phyloP scores from a whole-genome alignment of 2,329 filamentous ascomycete genomes.

The Lojkania enalia region DNA sequence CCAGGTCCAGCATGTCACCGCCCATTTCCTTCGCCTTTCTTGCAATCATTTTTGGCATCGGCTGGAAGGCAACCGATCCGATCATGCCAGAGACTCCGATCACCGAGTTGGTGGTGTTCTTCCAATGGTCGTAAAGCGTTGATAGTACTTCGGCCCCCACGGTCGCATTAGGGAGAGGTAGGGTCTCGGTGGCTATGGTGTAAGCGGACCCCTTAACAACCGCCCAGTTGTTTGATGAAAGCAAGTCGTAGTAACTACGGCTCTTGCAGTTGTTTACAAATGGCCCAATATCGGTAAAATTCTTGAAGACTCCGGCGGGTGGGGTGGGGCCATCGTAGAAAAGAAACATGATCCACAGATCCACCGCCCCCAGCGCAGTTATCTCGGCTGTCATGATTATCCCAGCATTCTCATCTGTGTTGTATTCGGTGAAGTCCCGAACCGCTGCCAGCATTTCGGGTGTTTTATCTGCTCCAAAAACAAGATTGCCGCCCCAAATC shows the following conservation, averaged over 20 bases:
- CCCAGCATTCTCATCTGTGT: conserved; percentile 62
- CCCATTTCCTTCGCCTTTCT: conserved; percentile 24
- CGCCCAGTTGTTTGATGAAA: conserved; percentile 49
- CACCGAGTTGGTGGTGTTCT: conserved; percentile 19
- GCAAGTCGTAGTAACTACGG: conserved; percentile 52
- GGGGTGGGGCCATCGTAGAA: conserved; percentile 64
- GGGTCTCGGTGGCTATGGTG: conserved; percentile 35
- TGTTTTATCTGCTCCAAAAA: conserved; percentile 47
- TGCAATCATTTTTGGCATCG: conserved; percentile 28
- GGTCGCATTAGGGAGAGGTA: conserved; percentile 22
- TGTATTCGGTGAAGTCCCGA: conserved; percentile 60
- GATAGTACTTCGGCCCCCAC: conserved; percentile 24
- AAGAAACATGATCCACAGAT: conserved; percentile 63
- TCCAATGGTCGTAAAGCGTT: conserved; percentile 29
- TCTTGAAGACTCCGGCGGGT: conserved; percentile 58
- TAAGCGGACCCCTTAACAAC: conserved; percentile 34
- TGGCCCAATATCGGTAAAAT: conserved; percentile 55
- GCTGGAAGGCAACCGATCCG: conserved; percentile 33
- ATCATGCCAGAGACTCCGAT: conserved; percentile 27
- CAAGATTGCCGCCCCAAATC: conserved; percentile 52
- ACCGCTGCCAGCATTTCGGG: conserved; percentile 50
- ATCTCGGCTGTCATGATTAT: conserved; percentile 62
- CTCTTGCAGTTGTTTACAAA: conserved; percentile 52
- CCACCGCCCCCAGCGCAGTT: conserved; percentile 48
- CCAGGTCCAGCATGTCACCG: conserved; percentile 44